These are phyloP conservation scores for Globisporangium viniferum DNA, from an alignment of 352 stramenopile species.

Conservation along the genomic window DNA sequence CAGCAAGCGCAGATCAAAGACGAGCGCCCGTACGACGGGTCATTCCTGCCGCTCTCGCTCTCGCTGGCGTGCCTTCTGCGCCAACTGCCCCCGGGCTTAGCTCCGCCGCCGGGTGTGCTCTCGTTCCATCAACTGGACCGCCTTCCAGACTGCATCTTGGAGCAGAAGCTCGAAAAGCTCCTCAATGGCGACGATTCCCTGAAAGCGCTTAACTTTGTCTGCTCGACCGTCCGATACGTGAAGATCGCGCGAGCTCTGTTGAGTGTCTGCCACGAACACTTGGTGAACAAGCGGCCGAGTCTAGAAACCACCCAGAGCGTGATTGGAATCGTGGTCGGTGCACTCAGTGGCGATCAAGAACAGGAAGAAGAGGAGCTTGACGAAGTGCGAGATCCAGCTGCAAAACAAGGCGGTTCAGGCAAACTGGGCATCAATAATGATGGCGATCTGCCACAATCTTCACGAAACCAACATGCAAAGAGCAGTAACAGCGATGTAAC, in stretches of 20 bases:
- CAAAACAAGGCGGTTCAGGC: neutral
- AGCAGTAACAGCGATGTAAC: neutral
- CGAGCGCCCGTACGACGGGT: constrained; percentile 33
- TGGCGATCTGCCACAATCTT: too few relatives aligned
- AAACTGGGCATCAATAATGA: neutral
- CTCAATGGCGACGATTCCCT: constrained; percentile 20
- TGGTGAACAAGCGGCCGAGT: constrained; percentile 25
- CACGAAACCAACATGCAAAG: neutral
- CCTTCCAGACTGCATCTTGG: constrained; percentile 26
- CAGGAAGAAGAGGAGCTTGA: constrained; percentile 1
- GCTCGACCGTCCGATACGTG: constrained; percentile 36
- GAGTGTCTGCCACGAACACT: constrained; percentile 36
- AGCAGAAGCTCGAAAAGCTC: constrained; percentile 28
- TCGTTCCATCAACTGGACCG: constrained; percentile 44
- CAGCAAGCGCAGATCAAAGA: constrained; percentile 45
- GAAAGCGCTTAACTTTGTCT: constrained; percentile 31
- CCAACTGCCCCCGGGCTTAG: constrained; percentile 39
- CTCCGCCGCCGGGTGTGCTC: constrained; percentile 29
- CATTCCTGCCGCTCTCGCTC: constrained; percentile 56
- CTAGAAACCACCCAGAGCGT: constrained; percentile 33
- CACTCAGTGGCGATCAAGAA: constrained; percentile 6
- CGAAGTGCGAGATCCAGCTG: neutral
- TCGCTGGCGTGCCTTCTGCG: constrained; percentile 40
- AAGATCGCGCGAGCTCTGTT: constrained; percentile 40
- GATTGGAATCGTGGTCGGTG: constrained; percentile 18